Conservation (phyloP, 129 eudicot species). For the Ambrosia artemisiifolia region DNA sequence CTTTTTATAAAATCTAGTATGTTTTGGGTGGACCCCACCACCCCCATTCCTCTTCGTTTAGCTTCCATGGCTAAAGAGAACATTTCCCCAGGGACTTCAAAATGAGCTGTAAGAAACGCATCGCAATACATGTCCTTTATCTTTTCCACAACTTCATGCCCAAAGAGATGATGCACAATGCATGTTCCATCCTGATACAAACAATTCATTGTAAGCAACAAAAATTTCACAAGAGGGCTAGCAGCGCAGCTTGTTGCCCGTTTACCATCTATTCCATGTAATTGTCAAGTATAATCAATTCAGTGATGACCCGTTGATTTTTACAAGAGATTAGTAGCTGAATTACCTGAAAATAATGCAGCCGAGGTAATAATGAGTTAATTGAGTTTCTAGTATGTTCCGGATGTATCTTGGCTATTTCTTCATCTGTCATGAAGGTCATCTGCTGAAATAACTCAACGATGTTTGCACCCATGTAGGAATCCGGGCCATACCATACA, state of each 20-base stretch:
- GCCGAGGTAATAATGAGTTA: slow-evolving; percentile 68
- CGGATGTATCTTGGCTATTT: slow-evolving; percentile 80
- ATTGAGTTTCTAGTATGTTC: slow-evolving; percentile 63
- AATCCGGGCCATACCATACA: slow-evolving; percentile 94
- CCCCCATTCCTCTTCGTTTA: slow-evolving; percentile 96
- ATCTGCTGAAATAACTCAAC: slow-evolving; percentile 80
- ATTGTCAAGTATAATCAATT: no score
- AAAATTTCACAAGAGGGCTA: neutral
- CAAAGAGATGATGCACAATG: slow-evolving; percentile 93
- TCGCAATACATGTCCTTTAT: slow-evolving; percentile 95
- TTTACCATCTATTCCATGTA: no score
- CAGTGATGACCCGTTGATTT: no score
- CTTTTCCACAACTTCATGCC: slow-evolving; percentile 87
- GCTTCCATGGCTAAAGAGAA: slow-evolving; percentile 98
- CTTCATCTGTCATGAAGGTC: slow-evolving; percentile 92
- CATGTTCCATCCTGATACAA: slow-evolving; percentile 82
- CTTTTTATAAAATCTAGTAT: slow-evolving; percentile 82
- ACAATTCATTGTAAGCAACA: neutral
- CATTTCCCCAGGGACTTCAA: slow-evolving; percentile 99
- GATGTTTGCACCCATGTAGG: slow-evolving; percentile 99
- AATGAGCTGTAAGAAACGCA: slow-evolving; percentile 94
- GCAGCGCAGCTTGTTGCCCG: no score
- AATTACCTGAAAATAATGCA: slow-evolving; percentile 77
- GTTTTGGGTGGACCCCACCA: slow-evolving; percentile 95
- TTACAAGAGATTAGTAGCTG: neutral